Conservation (phyloP, 108 stramenopile genomes). For the Fragilaria crotonensis region DNA sequence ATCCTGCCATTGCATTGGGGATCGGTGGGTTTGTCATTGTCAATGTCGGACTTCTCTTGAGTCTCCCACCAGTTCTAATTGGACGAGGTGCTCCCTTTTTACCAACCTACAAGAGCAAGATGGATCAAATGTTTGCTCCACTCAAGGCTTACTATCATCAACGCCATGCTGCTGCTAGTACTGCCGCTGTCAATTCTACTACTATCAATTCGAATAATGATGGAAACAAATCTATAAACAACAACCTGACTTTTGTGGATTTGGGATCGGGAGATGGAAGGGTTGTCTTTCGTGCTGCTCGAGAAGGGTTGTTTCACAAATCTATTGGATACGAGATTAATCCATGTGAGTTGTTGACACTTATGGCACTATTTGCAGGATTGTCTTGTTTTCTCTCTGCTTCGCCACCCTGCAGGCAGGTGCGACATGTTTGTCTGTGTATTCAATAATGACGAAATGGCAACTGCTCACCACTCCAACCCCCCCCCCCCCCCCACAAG, state of each 20-base stretch:
- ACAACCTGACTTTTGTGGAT: slow-evolving; percentile 34
- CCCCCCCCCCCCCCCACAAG: no score
- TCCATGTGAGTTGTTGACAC: slow-evolving; percentile 20
- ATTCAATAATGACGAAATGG: no score
- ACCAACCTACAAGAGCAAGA: slow-evolving; percentile 31
- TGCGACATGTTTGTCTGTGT: no score
- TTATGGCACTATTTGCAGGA: no score
- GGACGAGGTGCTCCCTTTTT: slow-evolving; percentile 54
- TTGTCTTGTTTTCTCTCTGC: no score
- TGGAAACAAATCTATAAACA: neutral
- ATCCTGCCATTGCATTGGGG: slow-evolving; percentile 5
- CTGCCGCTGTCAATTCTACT: neutral
- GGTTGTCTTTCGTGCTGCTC: slow-evolving; percentile 52
- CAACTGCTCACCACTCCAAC: no score
- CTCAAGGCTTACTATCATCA: slow-evolving; percentile 11
- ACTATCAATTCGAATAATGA: neutral
- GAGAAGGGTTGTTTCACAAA: slow-evolving; percentile 36
- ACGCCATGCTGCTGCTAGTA: neutral
- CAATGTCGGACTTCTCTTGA: slow-evolving; percentile 33
- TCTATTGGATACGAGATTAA: slow-evolving; percentile 58
- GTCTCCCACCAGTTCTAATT: slow-evolving; percentile 44
- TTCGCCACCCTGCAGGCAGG: no score
- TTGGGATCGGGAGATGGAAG: slow-evolving; percentile 59
- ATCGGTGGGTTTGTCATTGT: slow-evolving; percentile 26
- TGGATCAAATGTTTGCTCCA: slow-evolving; percentile 35